Evolutionary conservation across 106 monocot species (phyloP).

Genomic region (Allium fistulosum): DNA sequence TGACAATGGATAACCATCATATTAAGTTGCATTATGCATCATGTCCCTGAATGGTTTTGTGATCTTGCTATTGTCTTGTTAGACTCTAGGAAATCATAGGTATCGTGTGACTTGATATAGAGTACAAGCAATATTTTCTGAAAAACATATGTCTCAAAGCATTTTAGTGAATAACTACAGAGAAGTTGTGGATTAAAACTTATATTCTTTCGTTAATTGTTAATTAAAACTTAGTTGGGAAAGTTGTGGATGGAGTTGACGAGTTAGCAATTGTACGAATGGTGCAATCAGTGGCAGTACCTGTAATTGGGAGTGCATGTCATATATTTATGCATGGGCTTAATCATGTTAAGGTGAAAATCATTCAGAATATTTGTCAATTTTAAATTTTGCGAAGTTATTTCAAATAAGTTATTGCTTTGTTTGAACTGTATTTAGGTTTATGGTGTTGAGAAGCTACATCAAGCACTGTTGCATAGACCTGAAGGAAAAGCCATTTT

Average conservation of each 20-base stretch:
- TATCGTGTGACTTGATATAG: too few relatives aligned
- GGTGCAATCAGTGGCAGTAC: constrained; percentile 69
- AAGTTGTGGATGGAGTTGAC: constrained; percentile 44
- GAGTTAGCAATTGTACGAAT: constrained; percentile 45
- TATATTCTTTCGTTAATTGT: too few relatives aligned
- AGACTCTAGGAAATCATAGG: too few relatives aligned
- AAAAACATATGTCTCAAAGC: too few relatives aligned
- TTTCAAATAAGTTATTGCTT: not conserved
- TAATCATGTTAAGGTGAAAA: constrained; percentile 59
- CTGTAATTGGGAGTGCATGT: constrained; percentile 76
- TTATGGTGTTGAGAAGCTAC: constrained; percentile 77
- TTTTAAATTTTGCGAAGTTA: not conserved
- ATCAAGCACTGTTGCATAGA: constrained; percentile 52
- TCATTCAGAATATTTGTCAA: not conserved
- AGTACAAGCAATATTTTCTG: too few relatives aligned
- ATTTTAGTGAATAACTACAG: too few relatives aligned
- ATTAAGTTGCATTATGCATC: too few relatives aligned
- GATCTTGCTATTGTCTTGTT: too few relatives aligned
- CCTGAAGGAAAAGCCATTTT: constrained; percentile 66
- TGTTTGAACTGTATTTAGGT: constrained; percentile 28
- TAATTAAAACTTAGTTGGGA: constrained; percentile 32
- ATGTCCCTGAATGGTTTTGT: too few relatives aligned
- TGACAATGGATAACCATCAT: too few relatives aligned
- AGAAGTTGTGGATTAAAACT: too few relatives aligned
- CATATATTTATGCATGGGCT: constrained; percentile 94